A percentile compares a stretch with the other conserved stretches of the same genome.
Conservation (phyloP, 1,284 basidiomycete genomes). For the Cryptococcus jaspeensis region DNA sequence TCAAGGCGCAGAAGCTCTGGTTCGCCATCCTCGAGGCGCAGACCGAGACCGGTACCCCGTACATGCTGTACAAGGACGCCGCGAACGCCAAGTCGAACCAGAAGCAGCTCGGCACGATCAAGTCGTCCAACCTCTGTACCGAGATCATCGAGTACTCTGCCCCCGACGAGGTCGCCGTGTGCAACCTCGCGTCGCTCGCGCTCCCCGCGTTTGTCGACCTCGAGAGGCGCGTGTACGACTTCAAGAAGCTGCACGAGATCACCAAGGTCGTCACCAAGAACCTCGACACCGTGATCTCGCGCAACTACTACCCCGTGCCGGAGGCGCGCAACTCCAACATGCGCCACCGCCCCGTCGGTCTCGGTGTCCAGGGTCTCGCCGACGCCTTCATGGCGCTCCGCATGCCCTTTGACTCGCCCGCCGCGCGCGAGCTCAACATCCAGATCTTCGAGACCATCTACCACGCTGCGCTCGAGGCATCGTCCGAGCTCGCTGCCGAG, state of each 20-base stretch:
- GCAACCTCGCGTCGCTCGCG: constrained; percentile 96
- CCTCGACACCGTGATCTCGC: constrained; percentile 66
- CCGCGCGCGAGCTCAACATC: constrained; percentile 84
- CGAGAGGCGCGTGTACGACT: constrained; percentile 66
- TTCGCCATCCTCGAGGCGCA: constrained; percentile 96
- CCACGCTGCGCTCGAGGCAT: constrained; percentile 90
- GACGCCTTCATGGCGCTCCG: constrained; percentile 98
- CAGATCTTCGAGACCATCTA: constrained; percentile 99
- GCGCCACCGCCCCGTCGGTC: constrained; percentile 95
- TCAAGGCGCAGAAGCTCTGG: constrained; percentile 98
- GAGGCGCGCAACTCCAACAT: constrained; percentile 92
- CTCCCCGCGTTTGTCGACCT: constrained; percentile 81
- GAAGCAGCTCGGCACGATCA: constrained; percentile 98
- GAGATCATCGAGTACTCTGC: constrained; percentile 99
- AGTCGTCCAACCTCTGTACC: constrained; percentile 98
- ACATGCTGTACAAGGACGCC: constrained; percentile 97
- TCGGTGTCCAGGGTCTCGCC: constrained; percentile 97
- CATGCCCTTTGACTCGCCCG: constrained; percentile 90
- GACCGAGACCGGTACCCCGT: constrained; percentile 96
- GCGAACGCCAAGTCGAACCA: constrained; percentile 96
- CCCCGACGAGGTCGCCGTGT: constrained; percentile 97
- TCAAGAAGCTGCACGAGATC: constrained; percentile 91
- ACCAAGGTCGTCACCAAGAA: constrained; percentile 90
- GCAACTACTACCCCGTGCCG: constrained; percentile 75
- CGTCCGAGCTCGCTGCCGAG: constrained; percentile 78